Base-by-base conservation (phyloP, 306 rosid species). In the Rubus idaeus region DNA sequence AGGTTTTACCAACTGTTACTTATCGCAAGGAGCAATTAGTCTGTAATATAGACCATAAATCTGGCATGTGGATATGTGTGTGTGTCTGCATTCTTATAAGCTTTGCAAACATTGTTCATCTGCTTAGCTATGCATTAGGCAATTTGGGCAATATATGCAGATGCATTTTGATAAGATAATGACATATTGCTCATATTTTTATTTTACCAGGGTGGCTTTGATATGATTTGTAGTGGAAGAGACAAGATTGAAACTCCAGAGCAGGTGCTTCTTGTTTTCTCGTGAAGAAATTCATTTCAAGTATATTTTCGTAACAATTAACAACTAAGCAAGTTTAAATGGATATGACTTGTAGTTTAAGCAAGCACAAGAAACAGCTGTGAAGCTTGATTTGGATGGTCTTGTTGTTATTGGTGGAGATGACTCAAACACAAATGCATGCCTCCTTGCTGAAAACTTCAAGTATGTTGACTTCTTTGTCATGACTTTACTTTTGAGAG, bases 171-270 rank as follows among this genome's bases (percentile, higher is more conserved):
- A 58, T 63, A 10, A 63, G 63, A 67, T 74, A 46, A 41, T 81
- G 69, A 58, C 52, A n/a, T 70, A 65, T 80, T 18, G 70, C 5
- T 72, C 5, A 0, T 0, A 52, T n/a, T 78, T 80, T 85, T 61
- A 11, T 70, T 84, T 79, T 76, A 65, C 45, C 89, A 96, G 98
- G 99, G 99, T 76, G 99, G 99, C 47, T 96, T 96, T 85, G 99
- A 96, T 87, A 96, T 96, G 97, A 96, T 96, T 71, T 80, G 96
- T 71, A 96, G 99, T 83, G 99, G 99, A 76, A 92, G 99, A 84
- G 99, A 96, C 90, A 96, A 96, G 85, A 92, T 96, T 83, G 99
- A 96, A 85, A 92, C 99, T 78, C 98, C 98, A 40, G 99, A 92
- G 80, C 99, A 96, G 97, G 99, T 91, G 77, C 71, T 40, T 75